Evolutionary conservation across 352 stramenopile species (phyloP).

Genomic region (Saprolegnia diclina): DNA sequence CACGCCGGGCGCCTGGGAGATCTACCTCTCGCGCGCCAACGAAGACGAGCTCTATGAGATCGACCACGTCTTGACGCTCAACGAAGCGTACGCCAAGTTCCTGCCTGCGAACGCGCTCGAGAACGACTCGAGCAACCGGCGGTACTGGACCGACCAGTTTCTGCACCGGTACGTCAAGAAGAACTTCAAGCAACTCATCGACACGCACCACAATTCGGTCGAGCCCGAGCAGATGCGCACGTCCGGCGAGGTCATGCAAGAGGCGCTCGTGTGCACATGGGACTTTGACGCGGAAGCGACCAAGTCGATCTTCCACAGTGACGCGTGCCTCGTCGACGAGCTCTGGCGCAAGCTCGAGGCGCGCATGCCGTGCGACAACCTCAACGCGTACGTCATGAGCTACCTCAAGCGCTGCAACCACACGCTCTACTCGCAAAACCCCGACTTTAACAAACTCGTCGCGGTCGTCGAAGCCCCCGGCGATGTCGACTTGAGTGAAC

Average conservation of each 20-base stretch:
- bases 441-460: slow-evolving; percentile 8
- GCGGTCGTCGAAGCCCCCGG: neutral
- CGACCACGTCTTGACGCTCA: slow-evolving; percentile 54
- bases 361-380: slow-evolving; percentile 22
- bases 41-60: slow-evolving; percentile 66
- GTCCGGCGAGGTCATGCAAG: slow-evolving; percentile 43
- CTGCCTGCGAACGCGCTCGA: slow-evolving; percentile 70
- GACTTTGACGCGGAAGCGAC: slow-evolving; percentile 62
- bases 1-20: slow-evolving; percentile 68
- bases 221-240: slow-evolving; percentile 21
- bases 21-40: slow-evolving; percentile 64
- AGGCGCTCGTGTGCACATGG: slow-evolving; percentile 81
- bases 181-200: slow-evolving; percentile 31
- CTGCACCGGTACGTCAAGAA: slow-evolving; percentile 78
- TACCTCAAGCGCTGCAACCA: slow-evolving; percentile 24
- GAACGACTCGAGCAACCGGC: slow-evolving; percentile 45
- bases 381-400: slow-evolving; percentile 24
- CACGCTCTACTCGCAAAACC: slow-evolving; percentile 9
- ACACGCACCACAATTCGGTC: slow-evolving; percentile 14
- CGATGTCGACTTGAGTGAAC: neutral
- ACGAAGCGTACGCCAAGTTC: slow-evolving; percentile 69
- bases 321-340: slow-evolving; percentile 65
- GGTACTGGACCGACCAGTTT: slow-evolving; percentile 59
- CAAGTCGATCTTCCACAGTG: slow-evolving; percentile 67
- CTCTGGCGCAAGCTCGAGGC: slow-evolving; percentile 77